A percentile compares a stretch with the other conserved stretches of the same genome.
phyloP scores from a whole-genome alignment of 2,329 filamentous ascomycete species.

The Nemania serpens region DNA sequence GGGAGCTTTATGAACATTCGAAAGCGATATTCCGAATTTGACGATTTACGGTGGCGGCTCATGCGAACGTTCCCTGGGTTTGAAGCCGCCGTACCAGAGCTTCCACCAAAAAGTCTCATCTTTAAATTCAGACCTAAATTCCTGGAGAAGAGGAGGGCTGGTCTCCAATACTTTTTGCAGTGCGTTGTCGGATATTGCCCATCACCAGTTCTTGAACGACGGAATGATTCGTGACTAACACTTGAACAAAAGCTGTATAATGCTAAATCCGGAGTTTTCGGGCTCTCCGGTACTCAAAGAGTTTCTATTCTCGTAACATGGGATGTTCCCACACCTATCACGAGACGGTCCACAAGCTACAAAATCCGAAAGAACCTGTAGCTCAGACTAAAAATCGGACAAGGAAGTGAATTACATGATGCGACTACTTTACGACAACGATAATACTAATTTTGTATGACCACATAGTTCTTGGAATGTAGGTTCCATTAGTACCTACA shows the following conservation, averaged over 20 bases:
- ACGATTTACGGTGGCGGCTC: conserved; percentile 75
- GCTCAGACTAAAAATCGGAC: neutral
- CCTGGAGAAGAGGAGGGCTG: conserved; percentile 79
- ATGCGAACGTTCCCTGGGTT: conserved; percentile 83
- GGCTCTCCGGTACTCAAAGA: conserved; percentile 90
- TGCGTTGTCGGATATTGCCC: conserved; percentile 50
- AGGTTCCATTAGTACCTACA: neutral
- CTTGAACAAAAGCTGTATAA: conserved; percentile 68
- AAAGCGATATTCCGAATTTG: conserved; percentile 91
- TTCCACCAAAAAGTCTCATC: conserved; percentile 90
- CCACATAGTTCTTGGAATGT: conserved; percentile 17
- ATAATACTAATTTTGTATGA: conserved; percentile 38
- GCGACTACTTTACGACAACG: conserved; percentile 23
- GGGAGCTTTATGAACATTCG: conserved; percentile 65
- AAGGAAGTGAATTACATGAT: conserved; percentile 22
- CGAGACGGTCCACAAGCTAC: neutral
- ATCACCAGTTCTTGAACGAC: too few species aligned
- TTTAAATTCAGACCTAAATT: conserved; percentile 85
- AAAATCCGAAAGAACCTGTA: neutral
- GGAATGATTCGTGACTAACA: conserved; percentile 4
- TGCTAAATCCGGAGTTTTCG: conserved; percentile 92
- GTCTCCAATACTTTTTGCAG: conserved; percentile 93
- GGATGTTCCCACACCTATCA: neutral
- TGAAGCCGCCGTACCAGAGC: conserved; percentile 79
- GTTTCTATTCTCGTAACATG: conserved; percentile 71